Conservation (phyloP, 106 monocot genomes). For the Chionographis japonica region DNA sequence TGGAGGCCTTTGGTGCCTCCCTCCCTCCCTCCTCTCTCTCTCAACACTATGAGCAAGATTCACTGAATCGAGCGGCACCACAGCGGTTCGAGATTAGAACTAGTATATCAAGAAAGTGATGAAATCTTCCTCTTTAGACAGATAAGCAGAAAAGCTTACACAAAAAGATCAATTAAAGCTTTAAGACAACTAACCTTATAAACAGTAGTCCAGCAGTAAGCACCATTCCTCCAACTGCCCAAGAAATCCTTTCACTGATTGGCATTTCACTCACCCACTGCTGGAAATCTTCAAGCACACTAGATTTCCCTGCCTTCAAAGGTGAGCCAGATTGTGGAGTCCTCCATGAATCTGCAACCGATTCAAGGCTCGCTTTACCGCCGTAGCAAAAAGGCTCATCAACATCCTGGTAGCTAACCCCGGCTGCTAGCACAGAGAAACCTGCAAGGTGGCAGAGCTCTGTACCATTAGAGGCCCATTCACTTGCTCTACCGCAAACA, state of each 20-base stretch:
- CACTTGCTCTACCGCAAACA: slow-evolving; percentile 76
- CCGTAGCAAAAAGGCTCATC: slow-evolving; percentile 74
- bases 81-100: no score
- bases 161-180: neutral
- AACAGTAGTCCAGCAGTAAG: slow-evolving; percentile 77
- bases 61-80: no score
- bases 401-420: slow-evolving; percentile 7
- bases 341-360: slow-evolving; percentile 69
- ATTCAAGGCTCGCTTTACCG: slow-evolving; percentile 69
- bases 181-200: slow-evolving; percentile 45
- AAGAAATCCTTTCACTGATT: slow-evolving; percentile 50
- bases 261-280: slow-evolving; percentile 44
- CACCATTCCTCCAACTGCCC: slow-evolving; percentile 92
- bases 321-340: slow-evolving; percentile 18
- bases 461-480: slow-evolving; percentile 95
- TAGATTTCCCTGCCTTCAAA: slow-evolving; percentile 1
- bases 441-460: slow-evolving; percentile 82
- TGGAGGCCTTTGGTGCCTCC: no score
- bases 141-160: no score
- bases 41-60: no score
- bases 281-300: slow-evolving; percentile 43
- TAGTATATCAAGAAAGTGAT: no score
- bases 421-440: slow-evolving; percentile 54
- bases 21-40: no score
- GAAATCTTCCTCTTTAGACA: no score